Percentiles rank a stretch among this genome's conserved stretches.
Conservation (phyloP, 2,329 filamentous ascomycete genomes). For the Chaetoscypha palmicola region DNA sequence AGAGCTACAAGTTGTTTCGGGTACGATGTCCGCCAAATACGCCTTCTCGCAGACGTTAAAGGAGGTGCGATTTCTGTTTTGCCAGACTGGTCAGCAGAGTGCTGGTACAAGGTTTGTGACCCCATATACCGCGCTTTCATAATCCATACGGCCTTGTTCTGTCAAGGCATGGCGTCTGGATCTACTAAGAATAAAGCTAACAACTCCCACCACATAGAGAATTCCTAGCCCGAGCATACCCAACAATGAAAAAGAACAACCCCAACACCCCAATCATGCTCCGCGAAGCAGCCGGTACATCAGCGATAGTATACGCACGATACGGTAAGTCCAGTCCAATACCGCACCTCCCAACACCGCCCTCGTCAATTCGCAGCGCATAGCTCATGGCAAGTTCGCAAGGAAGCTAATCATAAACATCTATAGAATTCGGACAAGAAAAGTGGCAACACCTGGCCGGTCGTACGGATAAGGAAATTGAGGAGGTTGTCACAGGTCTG, state of each 20-base stretch:
- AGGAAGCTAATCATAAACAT: not conserved
- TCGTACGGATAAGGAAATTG: constrained; percentile 63
- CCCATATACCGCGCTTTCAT: no score
- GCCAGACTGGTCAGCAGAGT: constrained; percentile 88
- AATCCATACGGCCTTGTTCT: no score
- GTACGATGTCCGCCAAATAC: constrained; percentile 83
- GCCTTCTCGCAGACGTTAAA: constrained; percentile 82
- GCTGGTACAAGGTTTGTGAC: constrained; percentile 69
- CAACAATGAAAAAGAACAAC: constrained; percentile 99
- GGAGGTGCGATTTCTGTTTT: constrained; percentile 96
- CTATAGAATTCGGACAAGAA: constrained; percentile 58
- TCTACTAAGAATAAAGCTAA: not conserved
- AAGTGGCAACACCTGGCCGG: constrained; percentile 56
- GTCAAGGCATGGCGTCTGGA: no score
- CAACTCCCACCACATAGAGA: constrained; percentile 46
- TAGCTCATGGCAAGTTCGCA: not conserved
- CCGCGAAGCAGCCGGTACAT: constrained; percentile 78
- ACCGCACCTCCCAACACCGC: not conserved
- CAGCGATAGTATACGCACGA: constrained; percentile 83
- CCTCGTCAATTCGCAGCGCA: not conserved
- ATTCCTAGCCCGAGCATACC: constrained; percentile 87
- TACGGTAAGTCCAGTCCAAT: constrained; percentile 58
- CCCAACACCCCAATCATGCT: constrained; percentile 89
- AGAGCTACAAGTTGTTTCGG: no score
- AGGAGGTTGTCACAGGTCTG: constrained; percentile 57